Conservation (phyloP, 768 basidiomycete genomes). For the Lactarius quietus region DNA sequence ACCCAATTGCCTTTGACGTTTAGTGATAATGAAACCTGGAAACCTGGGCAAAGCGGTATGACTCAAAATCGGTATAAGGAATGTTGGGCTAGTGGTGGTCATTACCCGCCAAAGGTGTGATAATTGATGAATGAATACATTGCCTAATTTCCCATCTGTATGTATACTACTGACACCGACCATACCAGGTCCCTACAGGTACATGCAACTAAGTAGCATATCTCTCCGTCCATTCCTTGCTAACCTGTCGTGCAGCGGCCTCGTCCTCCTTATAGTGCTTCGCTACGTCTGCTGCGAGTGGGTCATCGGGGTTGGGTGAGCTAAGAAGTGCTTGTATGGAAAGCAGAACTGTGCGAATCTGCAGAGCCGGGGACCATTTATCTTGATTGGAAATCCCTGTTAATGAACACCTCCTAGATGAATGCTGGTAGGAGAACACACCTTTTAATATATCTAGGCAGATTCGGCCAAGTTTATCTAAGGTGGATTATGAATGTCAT, state of each 20-base stretch:
- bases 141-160: slow-evolving; percentile 13
- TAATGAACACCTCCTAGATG: neutral
- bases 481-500: slow-evolving; percentile 1
- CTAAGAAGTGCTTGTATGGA: slow-evolving; percentile 96
- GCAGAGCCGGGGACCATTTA: slow-evolving; percentile 98
- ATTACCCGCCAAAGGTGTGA: neutral
- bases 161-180: slow-evolving; percentile 8
- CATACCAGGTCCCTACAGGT: neutral
- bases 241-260: slow-evolving; percentile 87
- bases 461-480: slow-evolving; percentile 98
- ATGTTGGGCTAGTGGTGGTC: neutral
- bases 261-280: slow-evolving; percentile 99
- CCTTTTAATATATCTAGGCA: slow-evolving; percentile 98
- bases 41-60: neutral
- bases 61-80: neutral
- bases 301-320: slow-evolving; percentile 96
- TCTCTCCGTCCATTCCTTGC: slow-evolving; percentile 92
- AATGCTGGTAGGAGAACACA: slow-evolving; percentile 30
- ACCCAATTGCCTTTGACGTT: neutral
- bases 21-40: neutral
- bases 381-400: slow-evolving; percentile 45
- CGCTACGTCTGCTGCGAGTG: slow-evolving; percentile 90
- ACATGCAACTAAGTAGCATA: slow-evolving; percentile 52
- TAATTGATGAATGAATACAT: slow-evolving; percentile 20
- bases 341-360: slow-evolving; percentile 95